A percentile compares a stretch with the other conserved stretches of the same genome.
Conservation (phyloP, 805 yeast genomes). For the Myxozyma neotropica region DNA sequence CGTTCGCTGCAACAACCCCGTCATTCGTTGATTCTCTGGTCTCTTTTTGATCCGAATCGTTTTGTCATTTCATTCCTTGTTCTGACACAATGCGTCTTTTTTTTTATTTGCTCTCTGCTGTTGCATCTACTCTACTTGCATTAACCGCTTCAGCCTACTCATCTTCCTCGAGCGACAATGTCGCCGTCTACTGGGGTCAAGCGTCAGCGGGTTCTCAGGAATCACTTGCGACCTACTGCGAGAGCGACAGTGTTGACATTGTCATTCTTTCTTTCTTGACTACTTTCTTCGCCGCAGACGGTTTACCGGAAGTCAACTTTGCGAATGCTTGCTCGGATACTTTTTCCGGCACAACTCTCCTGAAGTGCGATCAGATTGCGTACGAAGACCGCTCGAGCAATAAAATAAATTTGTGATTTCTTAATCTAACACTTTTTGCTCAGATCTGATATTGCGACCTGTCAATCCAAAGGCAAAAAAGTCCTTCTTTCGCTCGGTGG, state of each 20-base stretch:
- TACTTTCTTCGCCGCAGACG: constrained; percentile 47
- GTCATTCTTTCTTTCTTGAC: constrained; percentile 63
- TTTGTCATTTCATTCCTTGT: background rate
- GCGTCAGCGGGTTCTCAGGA: constrained; percentile 61
- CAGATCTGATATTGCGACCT: constrained; percentile 45
- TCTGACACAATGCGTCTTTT: background rate
- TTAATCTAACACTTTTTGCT: background rate
- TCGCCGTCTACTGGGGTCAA: constrained; percentile 88
- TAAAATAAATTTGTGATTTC: too few relatives aligned
- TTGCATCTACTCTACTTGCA: background rate
- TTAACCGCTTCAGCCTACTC: background rate
- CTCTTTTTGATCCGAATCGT: background rate
- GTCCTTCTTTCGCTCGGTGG: constrained; percentile 81
- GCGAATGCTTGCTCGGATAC: constrained; percentile 53
- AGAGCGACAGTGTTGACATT: constrained; percentile 45
- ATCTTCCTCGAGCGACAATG: constrained; percentile 44
- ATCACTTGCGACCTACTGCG: constrained; percentile 58
- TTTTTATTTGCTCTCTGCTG: background rate
- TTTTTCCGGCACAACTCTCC: constrained; percentile 46
- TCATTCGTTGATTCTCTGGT: background rate
- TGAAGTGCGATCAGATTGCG: constrained; percentile 54
- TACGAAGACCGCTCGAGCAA: too few relatives aligned
- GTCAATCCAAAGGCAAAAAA: constrained; percentile 79
- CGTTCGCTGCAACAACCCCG: background rate
- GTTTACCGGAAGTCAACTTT: constrained; percentile 52